phyloP scores from a whole-genome alignment of 2,329 filamentous ascomycete genomes.

The Dactylonectria estremocensis region DNA sequence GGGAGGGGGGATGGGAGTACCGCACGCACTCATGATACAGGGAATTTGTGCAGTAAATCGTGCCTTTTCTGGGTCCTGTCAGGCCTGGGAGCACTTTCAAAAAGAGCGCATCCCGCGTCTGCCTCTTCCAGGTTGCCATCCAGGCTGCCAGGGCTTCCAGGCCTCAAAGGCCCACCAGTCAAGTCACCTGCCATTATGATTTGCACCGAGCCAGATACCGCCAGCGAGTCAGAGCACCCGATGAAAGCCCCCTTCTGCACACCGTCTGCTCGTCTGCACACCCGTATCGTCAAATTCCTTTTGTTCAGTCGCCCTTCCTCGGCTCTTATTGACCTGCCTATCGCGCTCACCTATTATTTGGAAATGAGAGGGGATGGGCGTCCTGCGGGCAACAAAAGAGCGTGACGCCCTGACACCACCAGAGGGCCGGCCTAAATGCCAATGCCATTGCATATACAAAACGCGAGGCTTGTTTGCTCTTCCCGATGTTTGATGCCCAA shows the following conservation, averaged over 20 bases:
- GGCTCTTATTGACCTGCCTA: conserved; percentile 1
- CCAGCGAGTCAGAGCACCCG: conserved; percentile 19
- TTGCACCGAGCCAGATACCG: neutral
- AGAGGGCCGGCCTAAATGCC: neutral
- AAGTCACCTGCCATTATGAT: conserved; percentile 4
- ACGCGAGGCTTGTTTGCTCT: neutral
- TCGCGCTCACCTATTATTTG: neutral
- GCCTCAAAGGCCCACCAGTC: conserved; percentile 1
- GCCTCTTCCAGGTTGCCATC: conserved; percentile 5
- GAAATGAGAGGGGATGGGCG: conserved; percentile 28
- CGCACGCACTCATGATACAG: too few species aligned
- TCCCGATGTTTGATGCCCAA: neutral
- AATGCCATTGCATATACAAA: conserved; percentile 3
- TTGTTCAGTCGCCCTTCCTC: conserved; percentile 1
- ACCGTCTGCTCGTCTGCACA: neutral
- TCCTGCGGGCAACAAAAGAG: conserved; percentile 20
- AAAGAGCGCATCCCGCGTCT: conserved; percentile 16
- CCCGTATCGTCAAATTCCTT: conserved; percentile 17
- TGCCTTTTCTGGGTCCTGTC: neutral
- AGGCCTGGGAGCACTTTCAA: neutral
- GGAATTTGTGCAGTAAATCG: too few species aligned
- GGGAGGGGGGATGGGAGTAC: neutral
- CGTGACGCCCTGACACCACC: conserved; percentile 4
- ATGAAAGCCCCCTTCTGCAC: conserved; percentile 9
- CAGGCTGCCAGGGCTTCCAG: neutral